Evolutionary conservation across 345 rosid species (phyloP), one percentile per base, ranked within the genome.

Genomic region (Carallia pectinifolia): DNA sequence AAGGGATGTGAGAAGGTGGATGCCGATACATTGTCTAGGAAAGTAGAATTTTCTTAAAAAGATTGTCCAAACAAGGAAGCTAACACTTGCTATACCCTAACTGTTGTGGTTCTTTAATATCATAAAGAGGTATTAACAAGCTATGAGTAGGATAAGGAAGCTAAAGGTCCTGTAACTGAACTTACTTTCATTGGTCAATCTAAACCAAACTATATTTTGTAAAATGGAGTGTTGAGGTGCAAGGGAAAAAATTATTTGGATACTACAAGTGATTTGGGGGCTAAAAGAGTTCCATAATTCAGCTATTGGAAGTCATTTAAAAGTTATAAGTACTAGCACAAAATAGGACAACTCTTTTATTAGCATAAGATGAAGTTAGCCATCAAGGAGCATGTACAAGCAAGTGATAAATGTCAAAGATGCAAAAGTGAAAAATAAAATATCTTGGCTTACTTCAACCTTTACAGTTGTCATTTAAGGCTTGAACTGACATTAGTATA

Each of bases 261-360:
- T 0, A 1, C 0, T 53, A 53, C 10, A 1, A 9, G 17, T 0
- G 6, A 6, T 18, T 23, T n/a, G 0, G 6, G 58, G 7, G 2
- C n/a, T 17, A 1, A 2, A 13, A 34, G 6, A 5, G 5, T 23
- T 27, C 16, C 4, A 16, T 27, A 5, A 0, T 19, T 9, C 23
- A n/a, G 3, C 2, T 1, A 18, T 23, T 1, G 36, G 5, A 6
- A 23, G 68, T 5, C 12, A 31, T 27, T 37, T 0, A 0, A 38
- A 0, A 6, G 4, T 64, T 1, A 5, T 15, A 4, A 10, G 12
- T 15, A 23, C 8, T 1, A 0, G 6, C 8, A 29, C 1, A n/a
- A 4, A 13, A 29, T 5, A 19, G 23, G 1, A 8, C 3, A 5
- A 10, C 13, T 10, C 4, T 64, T 47, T 6, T 53, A 27, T 5